Conservation (phyloP, 176 grass and related monocot species). For the Luzula sylvatica region DNA sequence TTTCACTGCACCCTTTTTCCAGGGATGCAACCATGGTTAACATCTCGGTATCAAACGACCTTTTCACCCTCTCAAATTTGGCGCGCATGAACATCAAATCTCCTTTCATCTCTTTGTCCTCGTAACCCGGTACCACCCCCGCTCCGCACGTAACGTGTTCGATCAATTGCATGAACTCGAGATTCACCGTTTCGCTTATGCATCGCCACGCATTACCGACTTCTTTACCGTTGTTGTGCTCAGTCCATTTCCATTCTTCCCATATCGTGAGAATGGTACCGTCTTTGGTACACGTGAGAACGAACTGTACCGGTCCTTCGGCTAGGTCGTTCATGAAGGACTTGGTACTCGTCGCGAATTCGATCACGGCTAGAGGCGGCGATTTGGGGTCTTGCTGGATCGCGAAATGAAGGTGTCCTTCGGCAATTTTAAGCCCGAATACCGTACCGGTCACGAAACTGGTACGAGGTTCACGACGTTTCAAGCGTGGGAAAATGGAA, state of each 20-base stretch:
- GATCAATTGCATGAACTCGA: constrained; percentile 1
- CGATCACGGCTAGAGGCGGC: not conserved
- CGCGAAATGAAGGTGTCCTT: constrained; percentile 7
- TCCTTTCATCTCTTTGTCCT: not conserved
- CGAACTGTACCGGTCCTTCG: not conserved
- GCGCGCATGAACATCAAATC: constrained; percentile 13
- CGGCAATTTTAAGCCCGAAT: not conserved
- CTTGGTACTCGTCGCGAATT: constrained; percentile 8
- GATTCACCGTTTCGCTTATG: not conserved
- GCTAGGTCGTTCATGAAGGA: not conserved
- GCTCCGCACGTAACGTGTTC: constrained; percentile 9
- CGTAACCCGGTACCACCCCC: constrained; percentile 1
- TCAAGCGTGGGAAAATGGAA: not conserved
- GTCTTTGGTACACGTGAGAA: constrained; percentile 7
- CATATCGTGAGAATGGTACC: not conserved
- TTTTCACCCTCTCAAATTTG: constrained; percentile 1
- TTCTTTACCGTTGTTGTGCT: constrained; percentile 2
- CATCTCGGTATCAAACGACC: constrained; percentile 6
- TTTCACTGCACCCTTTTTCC: not conserved
- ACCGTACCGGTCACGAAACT: constrained; percentile 1
- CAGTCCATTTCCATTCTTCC: constrained; percentile 15
- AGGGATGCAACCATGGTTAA: constrained; percentile 3
- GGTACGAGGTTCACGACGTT: not conserved
- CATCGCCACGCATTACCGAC: not conserved
- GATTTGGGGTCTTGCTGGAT: constrained; percentile 15